Base-by-base conservation (phyloP, 169 alveolate species). In the Eimeria sp. region DNA sequence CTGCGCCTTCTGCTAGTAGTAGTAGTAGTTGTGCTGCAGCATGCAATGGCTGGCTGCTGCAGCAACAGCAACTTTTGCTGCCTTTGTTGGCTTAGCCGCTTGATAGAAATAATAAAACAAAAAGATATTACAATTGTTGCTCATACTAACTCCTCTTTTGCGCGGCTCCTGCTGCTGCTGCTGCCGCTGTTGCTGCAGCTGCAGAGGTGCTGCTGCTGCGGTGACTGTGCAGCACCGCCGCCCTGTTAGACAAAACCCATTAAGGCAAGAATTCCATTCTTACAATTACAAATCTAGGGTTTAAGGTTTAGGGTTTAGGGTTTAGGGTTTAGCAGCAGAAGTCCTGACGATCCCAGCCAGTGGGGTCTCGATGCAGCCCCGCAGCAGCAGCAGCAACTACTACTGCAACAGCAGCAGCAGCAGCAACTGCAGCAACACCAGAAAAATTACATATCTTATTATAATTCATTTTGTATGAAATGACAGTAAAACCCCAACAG, bases 331-430 rank as follows among this genome's bases (percentile, higher is more conserved):
- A 54, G 61, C 61, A 54, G 61, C 61, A 54, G 61, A 54, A 54
- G 61, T 54, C 61, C 20, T 54, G 20, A 14, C 61, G 16, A 13
- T 22, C 16, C 76, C 27, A 25, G 43, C 76, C 61, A 54, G 76
- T 67, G 76, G 76, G 76, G 76, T 27, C 76, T 67, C 76, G 76
- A 67, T 67, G 22, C 40, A 67, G 76, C 76, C 76, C 76, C 76
- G 76, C 76, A 67, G 76, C 27, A 27, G 40, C 76, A 54, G 61
- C 61, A 54, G 61, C 61, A 54, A 14, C 61, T 1, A 14, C 61
- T 11, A 20, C 76, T 6, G 76, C 76, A 67, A 43, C 27, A 27
- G 40, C 76, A 54, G 61, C 61, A 54, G 61, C 61, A 54, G 61
- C 61, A 54, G 61, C 1, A 54, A 14, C 61, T 11, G 61, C 61